Percentiles rank a stretch among this genome's conserved stretches.
Evolutionary conservation across 352 stramenopile genomes (phyloP).

Genomic region (Globisporangium recalcitrans): DNA sequence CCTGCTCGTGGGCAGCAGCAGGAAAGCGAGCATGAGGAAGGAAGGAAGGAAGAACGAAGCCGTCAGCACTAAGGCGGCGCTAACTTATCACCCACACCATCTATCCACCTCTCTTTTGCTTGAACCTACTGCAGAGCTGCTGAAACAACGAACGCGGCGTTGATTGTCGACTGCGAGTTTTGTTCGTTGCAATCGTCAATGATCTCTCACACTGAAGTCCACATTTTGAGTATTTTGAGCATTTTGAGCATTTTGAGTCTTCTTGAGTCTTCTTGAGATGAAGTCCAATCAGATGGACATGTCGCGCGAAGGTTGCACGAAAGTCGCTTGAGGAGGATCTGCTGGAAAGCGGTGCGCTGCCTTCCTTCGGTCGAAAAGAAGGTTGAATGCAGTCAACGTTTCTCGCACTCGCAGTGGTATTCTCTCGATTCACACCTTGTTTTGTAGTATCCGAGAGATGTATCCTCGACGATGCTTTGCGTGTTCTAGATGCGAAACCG

Average conservation of each 20-base stretch:
- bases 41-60: neutral
- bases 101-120: neutral
- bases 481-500: neutral
- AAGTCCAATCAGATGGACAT: neutral
- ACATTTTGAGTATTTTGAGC: neutral
- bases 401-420: too few relatives aligned
- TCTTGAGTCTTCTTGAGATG: neutral
- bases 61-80: neutral
- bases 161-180: too few relatives aligned
- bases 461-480: neutral
- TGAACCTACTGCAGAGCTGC: neutral
- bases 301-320: neutral
- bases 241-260: too few relatives aligned
- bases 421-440: too few relatives aligned
- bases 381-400: too few relatives aligned
- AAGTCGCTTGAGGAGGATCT: neutral
- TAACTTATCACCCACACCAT: constrained; percentile 2
- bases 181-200: too few relatives aligned
- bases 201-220: neutral
- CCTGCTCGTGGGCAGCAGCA: too few relatives aligned
- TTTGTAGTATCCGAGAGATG: too few relatives aligned
- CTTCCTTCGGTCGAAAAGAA: neutral
- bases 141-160: too few relatives aligned
- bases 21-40: neutral
- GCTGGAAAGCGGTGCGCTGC: neutral